Base-by-base conservation (phyloP, 768 basidiomycete species). In the Mycena vitilis region DNA sequence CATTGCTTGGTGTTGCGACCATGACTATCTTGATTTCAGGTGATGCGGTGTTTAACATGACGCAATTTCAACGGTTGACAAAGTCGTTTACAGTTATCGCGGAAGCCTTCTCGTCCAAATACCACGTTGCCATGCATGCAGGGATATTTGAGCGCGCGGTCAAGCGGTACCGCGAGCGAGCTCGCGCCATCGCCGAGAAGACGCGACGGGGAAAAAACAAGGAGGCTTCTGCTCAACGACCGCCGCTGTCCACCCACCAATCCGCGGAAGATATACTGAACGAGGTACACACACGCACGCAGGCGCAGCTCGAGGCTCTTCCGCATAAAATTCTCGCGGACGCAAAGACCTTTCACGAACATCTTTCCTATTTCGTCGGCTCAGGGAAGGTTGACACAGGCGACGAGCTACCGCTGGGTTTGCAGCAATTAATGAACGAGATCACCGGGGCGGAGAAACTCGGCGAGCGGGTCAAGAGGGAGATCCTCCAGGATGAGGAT, bases 1-100 rank as follows among this genome's bases (percentile, higher is more conserved):
- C 93, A 0, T 77, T 95, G 42, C 78, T 93, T 9, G 94, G 92
- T 18, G 89, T 94, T 16, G 91, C 84, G 1, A 88, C 91, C 1
- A 87, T 94, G 88, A 92, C 93, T 0, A 87, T 92, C 34, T 81
- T 94, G 16, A 84, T 94, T 66, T 90, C 92, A 9, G 86, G 92
- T 91, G 49, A 42, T 54, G 45, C 40, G 44, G 36, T 36, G 23
- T 36, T 62, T 23, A 23, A 37, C 15, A 22, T 30, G 2, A 16
- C 13, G 9, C 36, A 10, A 40, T 51, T 30, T 9, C 44, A 18
- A 30, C 34, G 7, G 16, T 49, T 58, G 12, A 57, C 48, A 34
- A n/a, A n/a, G n/a, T 67, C 22, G 12, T 30, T 3, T 18, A 11
- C 45, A 90, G 91, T 93, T 57, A 72, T 92, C 36, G 84, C 89